A percentile compares a stretch with the other conserved stretches of the same genome.
Conservation (phyloP, 2,329 filamentous ascomycete species). For the Aureobasidium leucospermi region DNA sequence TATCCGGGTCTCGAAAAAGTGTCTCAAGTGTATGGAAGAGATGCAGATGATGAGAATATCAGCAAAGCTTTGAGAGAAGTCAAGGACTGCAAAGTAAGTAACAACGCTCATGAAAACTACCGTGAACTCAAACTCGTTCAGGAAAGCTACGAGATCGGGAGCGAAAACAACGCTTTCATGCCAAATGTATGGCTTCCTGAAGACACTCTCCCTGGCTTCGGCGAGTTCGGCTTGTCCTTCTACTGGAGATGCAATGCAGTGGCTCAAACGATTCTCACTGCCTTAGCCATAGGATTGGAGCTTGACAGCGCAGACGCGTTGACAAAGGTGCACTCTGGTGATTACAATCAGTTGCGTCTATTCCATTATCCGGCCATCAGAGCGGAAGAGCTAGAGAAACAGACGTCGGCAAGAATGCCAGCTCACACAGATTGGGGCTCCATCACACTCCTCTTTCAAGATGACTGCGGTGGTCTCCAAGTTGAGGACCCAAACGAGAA, state of each 20-base stretch:
- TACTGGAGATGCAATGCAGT: slow-evolving; percentile 27
- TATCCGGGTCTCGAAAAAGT: slow-evolving; percentile 32
- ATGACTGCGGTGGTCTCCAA: slow-evolving; percentile 34
- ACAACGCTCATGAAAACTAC: not conserved
- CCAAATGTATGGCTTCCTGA: slow-evolving; percentile 45
- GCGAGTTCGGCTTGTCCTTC: slow-evolving; percentile 24
- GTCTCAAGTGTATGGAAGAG: slow-evolving; percentile 16
- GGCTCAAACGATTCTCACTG: slow-evolving; percentile 25
- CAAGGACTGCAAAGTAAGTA: slow-evolving; percentile 18
- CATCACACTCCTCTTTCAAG: slow-evolving; percentile 37
- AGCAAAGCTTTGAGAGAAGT: slow-evolving; percentile 16
- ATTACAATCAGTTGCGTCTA: slow-evolving; percentile 23
- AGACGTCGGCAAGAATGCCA: slow-evolving; percentile 30
- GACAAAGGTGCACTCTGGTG: slow-evolving; percentile 18
- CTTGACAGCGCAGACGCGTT: slow-evolving; percentile 21
- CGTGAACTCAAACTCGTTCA: not conserved
- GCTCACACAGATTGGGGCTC: slow-evolving; percentile 36
- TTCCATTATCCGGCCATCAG: slow-evolving; percentile 34
- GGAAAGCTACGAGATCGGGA: slow-evolving; percentile 42
- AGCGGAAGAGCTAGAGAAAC: slow-evolving; percentile 23
- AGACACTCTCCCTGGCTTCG: slow-evolving; percentile 38
- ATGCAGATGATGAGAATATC: slow-evolving; percentile 12
- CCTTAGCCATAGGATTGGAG: slow-evolving; percentile 29
- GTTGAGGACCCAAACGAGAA: slow-evolving; percentile 26
- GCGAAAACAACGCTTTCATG: slow-evolving; percentile 34